Evolutionary conservation across 2,329 filamentous ascomycete species (phyloP).

Genomic region (Calonectria pteridis): DNA sequence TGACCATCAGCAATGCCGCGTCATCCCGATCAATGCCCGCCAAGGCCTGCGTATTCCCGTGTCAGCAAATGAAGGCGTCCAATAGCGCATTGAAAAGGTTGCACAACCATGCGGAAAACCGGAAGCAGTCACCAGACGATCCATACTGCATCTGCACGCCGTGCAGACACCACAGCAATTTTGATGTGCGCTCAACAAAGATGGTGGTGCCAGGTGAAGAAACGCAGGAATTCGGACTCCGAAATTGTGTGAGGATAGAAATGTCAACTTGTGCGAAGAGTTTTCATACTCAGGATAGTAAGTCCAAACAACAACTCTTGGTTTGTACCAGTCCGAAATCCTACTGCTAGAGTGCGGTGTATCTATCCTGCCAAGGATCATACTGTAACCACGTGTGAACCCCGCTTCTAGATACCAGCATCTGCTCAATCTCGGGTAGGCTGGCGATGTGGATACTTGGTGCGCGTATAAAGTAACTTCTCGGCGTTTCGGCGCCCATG

Average conservation of each 20-base stretch:
- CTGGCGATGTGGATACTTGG: not conserved
- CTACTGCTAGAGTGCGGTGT: too few relatives aligned
- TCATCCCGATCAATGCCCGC: not conserved
- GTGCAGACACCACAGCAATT: not conserved
- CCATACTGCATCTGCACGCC: not conserved
- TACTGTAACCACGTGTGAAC: not conserved
- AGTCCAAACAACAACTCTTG: too few relatives aligned
- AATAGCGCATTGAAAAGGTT: not conserved
- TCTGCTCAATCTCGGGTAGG: not conserved
- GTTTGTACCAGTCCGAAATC: too few relatives aligned
- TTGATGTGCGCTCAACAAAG: not conserved
- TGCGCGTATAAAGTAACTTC: not conserved
- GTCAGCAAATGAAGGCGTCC: not conserved
- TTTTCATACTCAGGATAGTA: too few relatives aligned
- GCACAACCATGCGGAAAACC: not conserved
- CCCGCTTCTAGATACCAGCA: not conserved
- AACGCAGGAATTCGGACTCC: not conserved
- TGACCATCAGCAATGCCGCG: not conserved
- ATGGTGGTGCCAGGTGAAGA: not conserved
- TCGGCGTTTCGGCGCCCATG: not conserved
- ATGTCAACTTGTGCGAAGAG: not conserved
- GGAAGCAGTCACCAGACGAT: not conserved
- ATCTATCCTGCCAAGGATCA: not conserved
- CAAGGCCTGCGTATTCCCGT: not conserved
- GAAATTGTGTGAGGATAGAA: not conserved